Percentiles rank a stretch among this genome's conserved stretches.
phyloP scores from a whole-genome alignment of 192 early-diverging fungal species.

The Coemansia sp. region DNA sequence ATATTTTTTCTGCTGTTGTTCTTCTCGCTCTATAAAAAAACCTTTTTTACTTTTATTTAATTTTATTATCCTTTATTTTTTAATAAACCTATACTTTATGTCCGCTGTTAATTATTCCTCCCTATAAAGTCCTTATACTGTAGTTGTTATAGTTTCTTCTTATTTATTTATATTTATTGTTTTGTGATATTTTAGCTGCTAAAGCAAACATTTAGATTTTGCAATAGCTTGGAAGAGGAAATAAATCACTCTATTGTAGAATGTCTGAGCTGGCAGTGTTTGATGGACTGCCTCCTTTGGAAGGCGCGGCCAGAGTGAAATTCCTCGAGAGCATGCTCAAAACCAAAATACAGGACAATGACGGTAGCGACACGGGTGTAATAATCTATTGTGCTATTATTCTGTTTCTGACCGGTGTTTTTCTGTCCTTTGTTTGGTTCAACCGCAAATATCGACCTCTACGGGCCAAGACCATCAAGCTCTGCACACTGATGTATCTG shows the following conservation, averaged over 20 bases:
- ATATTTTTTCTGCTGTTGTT: neutral
- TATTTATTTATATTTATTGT: neutral
- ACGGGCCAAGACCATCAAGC: slow-evolving; percentile 25
- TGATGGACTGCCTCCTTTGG: slow-evolving; percentile 21
- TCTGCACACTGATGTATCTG: slow-evolving; percentile 35
- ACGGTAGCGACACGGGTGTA: slow-evolving; percentile 15
- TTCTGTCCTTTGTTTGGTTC: slow-evolving; percentile 21
- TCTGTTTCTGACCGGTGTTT: slow-evolving; percentile 13
- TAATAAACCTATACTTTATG: neutral
- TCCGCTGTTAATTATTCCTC: neutral
- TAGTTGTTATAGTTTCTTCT: neutral
- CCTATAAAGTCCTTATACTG: neutral
- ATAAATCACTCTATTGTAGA: too few species aligned
- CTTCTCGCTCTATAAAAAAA: neutral
- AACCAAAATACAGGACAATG: slow-evolving; percentile 2
- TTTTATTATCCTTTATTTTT: neutral
- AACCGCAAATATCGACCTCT: slow-evolving; percentile 31
- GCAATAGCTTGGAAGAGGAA: too few species aligned
- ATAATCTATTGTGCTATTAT: slow-evolving; percentile 2
- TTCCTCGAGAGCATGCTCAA: slow-evolving; percentile 15
- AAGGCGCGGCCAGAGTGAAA: slow-evolving; percentile 17
- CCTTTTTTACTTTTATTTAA: neutral
- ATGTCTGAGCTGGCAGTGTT: slow-evolving; percentile 11
- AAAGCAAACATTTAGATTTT: too few species aligned
- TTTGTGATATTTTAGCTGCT: neutral